Percentiles rank a stretch among this genome's conserved stretches.
Conservation (phyloP, 331 rosid genomes). For the Acacia pycnantha region DNA sequence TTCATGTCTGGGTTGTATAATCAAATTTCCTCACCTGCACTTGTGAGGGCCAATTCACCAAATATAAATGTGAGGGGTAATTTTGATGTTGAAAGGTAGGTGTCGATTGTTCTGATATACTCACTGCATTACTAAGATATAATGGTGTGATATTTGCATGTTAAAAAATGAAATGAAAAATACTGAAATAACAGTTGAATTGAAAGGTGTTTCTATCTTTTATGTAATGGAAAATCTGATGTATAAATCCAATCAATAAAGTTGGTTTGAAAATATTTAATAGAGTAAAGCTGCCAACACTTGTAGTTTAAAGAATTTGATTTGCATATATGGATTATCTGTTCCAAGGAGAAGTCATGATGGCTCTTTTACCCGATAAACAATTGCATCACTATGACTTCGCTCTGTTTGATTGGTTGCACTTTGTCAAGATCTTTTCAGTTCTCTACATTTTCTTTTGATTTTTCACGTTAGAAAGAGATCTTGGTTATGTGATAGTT, state of each 20-base stretch:
- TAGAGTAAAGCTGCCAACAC: no score
- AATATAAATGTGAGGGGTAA: conserved; percentile 56
- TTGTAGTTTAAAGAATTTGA: no score
- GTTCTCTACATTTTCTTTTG: no score
- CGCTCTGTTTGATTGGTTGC: no score
- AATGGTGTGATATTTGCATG: background rate
- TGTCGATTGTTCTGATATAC: background rate
- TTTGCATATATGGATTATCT: no score
- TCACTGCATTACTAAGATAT: background rate
- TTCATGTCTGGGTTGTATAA: conserved; percentile 64
- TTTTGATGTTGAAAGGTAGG: conserved; percentile 61
- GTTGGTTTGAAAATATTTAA: no score
- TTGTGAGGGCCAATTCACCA: conserved; percentile 69
- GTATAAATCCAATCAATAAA: background rate
- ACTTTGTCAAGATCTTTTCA: no score
- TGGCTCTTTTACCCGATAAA: no score
- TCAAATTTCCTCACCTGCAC: conserved; percentile 61
- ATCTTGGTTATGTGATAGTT: no score
- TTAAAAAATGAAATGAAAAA: background rate
- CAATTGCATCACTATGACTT: no score
- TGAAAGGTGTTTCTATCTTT: background rate
- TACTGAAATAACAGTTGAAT: background rate
- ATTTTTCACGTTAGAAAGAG: no score
- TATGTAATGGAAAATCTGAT: background rate
- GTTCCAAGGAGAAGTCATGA: no score